These are phyloP conservation scores for Leccinum subtestaceum DNA, from an alignment of 768 basidiomycete species.

Conservation along the genomic window DNA sequence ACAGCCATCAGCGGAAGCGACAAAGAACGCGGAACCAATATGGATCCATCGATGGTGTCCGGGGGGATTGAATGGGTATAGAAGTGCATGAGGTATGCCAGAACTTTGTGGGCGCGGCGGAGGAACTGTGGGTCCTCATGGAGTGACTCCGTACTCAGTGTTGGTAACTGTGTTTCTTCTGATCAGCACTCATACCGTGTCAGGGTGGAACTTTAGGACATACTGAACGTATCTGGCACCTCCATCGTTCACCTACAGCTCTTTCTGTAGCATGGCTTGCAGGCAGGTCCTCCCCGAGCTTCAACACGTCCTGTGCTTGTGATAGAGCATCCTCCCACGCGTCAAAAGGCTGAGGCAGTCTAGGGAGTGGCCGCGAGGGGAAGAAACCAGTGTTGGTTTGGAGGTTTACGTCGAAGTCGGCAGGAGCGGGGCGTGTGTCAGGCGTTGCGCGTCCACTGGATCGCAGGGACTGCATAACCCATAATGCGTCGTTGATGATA, in stretches of 20 bases:
- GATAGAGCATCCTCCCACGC: slow-evolving; percentile 72
- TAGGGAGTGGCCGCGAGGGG: slow-evolving; percentile 60
- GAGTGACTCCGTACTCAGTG: slow-evolving; percentile 56
- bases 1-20: slow-evolving; percentile 75
- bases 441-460: slow-evolving; percentile 29
- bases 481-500: slow-evolving; percentile 46
- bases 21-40: slow-evolving; percentile 71
- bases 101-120: slow-evolving; percentile 84
- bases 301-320: slow-evolving; percentile 51
- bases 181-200: slow-evolving; percentile 12
- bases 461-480: slow-evolving; percentile 45
- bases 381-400: slow-evolving; percentile 74
- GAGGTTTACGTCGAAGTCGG: slow-evolving; percentile 51
- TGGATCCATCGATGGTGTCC: slow-evolving; percentile 34
- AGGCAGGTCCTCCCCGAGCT: slow-evolving; percentile 55
- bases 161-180: slow-evolving; percentile 56
- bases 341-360: slow-evolving; percentile 49
- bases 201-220: slow-evolving; percentile 30
- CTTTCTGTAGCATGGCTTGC: slow-evolving; percentile 48
- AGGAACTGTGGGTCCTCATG: slow-evolving; percentile 55
- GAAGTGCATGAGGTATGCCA: slow-evolving; percentile 87
- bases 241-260: slow-evolving; percentile 64
- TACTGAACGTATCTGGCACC: slow-evolving; percentile 59
- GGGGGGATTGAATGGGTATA: slow-evolving; percentile 80
- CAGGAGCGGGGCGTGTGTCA: slow-evolving; percentile 35